phyloP scores from a whole-genome alignment of 73 alveolate species.

The Blepharisma japonicum region DNA sequence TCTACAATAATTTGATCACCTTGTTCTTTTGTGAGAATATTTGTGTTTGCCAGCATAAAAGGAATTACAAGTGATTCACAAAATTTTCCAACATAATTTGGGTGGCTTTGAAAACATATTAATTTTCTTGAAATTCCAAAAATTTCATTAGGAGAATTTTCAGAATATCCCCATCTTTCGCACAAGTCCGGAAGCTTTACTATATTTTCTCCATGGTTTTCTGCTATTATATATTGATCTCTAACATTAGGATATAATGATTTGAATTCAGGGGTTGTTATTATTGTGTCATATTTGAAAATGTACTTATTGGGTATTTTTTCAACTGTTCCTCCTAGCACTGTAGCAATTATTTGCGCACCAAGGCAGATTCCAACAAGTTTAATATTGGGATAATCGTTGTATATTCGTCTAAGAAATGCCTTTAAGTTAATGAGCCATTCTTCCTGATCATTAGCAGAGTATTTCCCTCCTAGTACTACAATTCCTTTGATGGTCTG shows the following conservation, averaged over 20 bases:
- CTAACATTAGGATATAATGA: not conserved
- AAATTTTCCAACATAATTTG: not conserved
- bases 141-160: not conserved
- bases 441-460: not conserved
- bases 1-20: too few relatives aligned
- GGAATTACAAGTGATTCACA: too few relatives aligned
- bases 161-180: not conserved
- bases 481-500: conserved; percentile 3
- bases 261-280: not conserved
- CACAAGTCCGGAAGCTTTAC: not conserved
- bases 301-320: not conserved
- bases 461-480: not conserved
- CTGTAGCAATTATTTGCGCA: not conserved
- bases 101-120: not conserved
- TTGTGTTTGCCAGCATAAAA: too few relatives aligned
- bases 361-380: conserved; percentile 18
- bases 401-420: not conserved
- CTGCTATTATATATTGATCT: not conserved
- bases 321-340: not conserved
- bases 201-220: not conserved
- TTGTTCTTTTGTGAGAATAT: too few relatives aligned
- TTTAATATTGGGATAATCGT: not conserved
- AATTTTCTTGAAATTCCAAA: not conserved
- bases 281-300: not conserved
- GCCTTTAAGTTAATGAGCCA: not conserved